Evolutionary conservation across 208 protist species (phyloP), one percentile per base, ranked within the genome.

Genomic region (Sergeia podlipaevii): DNA sequence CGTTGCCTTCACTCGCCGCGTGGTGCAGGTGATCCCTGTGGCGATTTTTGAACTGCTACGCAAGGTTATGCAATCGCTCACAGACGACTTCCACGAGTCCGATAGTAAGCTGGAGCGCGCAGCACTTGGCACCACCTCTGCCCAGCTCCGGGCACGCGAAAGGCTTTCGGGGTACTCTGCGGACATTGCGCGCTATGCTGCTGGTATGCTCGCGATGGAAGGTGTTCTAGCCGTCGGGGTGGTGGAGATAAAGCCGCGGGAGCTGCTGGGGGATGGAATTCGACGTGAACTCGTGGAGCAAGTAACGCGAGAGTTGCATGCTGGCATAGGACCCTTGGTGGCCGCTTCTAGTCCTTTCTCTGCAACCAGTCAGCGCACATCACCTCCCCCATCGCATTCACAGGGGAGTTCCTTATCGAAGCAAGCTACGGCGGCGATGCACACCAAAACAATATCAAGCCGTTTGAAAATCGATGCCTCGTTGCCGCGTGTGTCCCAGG

Each of bases 161-260:
- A 57, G 68, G 21, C 74, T 99, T 5, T 87, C 96, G 0, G 52
- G 58, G 7, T 71, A 79, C 24, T 98, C 97, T 18, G 89, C 97
- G 17, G 77, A 92, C 44, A 92, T 92, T 15, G 96, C 91, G 2
- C 83, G 95, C 15, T 99, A 98, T 60, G 97, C 98, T 3, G 86
- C 94, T 26, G 98, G 97, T 26, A 96, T 99, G 29, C 70, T 99
- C 3, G 97, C 96, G 0, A 99, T 99, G 98, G 80, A 99, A 63
- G 97, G 71, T 24, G 99, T 97, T 2, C 82, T 98, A 8, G n/a
- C n/a, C n/a, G 81, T 99, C 6, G 98, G 98, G 32, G 84, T 99
- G n/a, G 93, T 98, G 60, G 61, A 96, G 58, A 79, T 99, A 2
- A 92, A 99, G 60, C 97, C 98, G 6, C 97, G 98, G 51, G 70